These are phyloP conservation scores for Sphagnum contortum DNA, from an alignment of 225 moss, liverwort and hornwort genomes.

Conservation along the genomic window DNA sequence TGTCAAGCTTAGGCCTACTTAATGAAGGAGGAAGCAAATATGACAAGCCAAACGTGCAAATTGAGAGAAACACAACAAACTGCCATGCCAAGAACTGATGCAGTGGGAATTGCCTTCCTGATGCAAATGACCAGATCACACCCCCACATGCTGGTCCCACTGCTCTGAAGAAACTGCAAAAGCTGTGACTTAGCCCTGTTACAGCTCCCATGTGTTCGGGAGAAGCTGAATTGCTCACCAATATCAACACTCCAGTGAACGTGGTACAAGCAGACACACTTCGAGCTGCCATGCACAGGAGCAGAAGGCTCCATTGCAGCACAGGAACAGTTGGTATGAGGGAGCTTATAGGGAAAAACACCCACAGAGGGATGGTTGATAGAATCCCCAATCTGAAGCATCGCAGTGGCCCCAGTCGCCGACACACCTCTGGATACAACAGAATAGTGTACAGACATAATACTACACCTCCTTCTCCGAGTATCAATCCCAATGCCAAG, in stretches of 20 bases:
- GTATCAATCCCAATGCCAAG: slow-evolving; percentile 47
- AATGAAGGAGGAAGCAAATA: slow-evolving; percentile 50
- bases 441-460: slow-evolving; percentile 65
- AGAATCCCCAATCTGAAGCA: slow-evolving; percentile 69
- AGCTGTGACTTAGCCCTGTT: slow-evolving; percentile 80
- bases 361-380: slow-evolving; percentile 63
- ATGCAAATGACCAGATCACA: slow-evolving; percentile 63
- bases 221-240: slow-evolving; percentile 76
- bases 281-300: slow-evolving; percentile 50
- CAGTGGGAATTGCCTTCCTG: slow-evolving; percentile 46
- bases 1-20: slow-evolving; percentile 35
- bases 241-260: slow-evolving; percentile 73
- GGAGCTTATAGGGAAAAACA: slow-evolving; percentile 66
- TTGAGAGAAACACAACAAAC: slow-evolving; percentile 45
- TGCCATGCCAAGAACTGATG: slow-evolving; percentile 79
- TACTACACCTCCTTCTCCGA: slow-evolving; percentile 71
- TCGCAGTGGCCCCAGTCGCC: slow-evolving; percentile 42
- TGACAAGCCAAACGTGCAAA: slow-evolving; percentile 54
- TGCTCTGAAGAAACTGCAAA: slow-evolving; percentile 82
- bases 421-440: slow-evolving; percentile 42
- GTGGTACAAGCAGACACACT: slow-evolving; percentile 63
- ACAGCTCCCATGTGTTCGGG: slow-evolving; percentile 68
- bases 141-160: slow-evolving; percentile 72
- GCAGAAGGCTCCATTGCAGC: slow-evolving; percentile 52
- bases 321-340: slow-evolving; percentile 20